Conservation (phyloP, 345 rosid species). For the Kandelia obovata region DNA sequence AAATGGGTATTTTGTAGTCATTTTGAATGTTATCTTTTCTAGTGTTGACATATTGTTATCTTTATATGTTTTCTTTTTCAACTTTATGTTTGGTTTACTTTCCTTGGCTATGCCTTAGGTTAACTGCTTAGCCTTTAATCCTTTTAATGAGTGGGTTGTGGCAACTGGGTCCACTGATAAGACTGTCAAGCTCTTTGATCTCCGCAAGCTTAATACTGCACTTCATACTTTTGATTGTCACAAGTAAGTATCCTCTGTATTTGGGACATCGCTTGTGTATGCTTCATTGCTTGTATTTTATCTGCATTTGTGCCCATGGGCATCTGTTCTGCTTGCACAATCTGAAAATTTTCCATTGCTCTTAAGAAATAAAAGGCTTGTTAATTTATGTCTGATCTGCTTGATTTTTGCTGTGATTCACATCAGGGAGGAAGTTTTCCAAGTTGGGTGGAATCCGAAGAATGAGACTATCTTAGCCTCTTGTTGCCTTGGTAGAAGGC, state of each 20-base stretch:
- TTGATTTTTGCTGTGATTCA: slow-evolving; percentile 16
- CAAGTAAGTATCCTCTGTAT: slow-evolving; percentile 50
- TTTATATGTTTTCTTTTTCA: not conserved
- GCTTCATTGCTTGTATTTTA: not conserved
- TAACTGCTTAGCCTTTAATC: slow-evolving; percentile 97
- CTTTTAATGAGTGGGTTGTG: slow-evolving; percentile 97
- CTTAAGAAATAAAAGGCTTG: not conserved
- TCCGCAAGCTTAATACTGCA: slow-evolving; percentile 76
- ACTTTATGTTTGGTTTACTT: slow-evolving; percentile 7
- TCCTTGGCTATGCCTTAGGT: slow-evolving; percentile 43
- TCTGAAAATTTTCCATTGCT: too few relatives aligned
- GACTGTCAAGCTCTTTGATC: slow-evolving; percentile 90
- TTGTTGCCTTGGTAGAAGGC: slow-evolving; percentile 98
- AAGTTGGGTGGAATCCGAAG: slow-evolving; percentile 97
- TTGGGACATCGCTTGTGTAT: not conserved
- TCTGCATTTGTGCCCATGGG: too few relatives aligned
- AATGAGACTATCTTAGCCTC: slow-evolving; percentile 98
- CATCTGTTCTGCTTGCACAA: too few relatives aligned
- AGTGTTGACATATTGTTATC: not conserved
- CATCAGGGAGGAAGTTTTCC: slow-evolving; percentile 96
- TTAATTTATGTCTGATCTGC: slow-evolving; percentile 1
- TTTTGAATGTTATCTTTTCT: not conserved
- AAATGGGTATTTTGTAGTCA: not conserved
- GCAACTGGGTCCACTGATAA: slow-evolving; percentile 99
- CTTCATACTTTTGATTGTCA: slow-evolving; percentile 95